Conservation (phyloP, 139 green algal genomes). For the Mesostigma viride region DNA sequence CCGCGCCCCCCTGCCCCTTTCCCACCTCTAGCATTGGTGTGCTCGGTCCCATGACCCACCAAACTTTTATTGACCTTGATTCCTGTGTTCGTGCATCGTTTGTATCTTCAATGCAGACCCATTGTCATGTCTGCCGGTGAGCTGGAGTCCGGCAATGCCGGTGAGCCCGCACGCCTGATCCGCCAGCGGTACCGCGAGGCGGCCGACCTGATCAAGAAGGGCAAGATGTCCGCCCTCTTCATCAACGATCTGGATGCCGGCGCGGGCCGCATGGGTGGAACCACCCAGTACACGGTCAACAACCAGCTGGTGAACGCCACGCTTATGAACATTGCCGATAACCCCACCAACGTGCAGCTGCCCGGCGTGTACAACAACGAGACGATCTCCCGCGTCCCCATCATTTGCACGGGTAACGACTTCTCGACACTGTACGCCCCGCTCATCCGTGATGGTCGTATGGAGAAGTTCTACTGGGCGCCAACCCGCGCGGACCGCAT, state of each 20-base stretch:
- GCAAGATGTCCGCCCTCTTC: conserved; percentile 95
- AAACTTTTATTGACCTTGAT: no score
- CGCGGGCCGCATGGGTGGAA: conserved; percentile 84
- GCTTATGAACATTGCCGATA: conserved; percentile 99
- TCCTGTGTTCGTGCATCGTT: no score
- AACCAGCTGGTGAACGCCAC: conserved; percentile 99
- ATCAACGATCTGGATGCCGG: conserved; percentile 99
- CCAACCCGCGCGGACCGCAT: conserved; percentile 84
- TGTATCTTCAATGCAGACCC: conserved; percentile 42
- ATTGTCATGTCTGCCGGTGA: conserved; percentile 98
- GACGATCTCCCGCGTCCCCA: conserved; percentile 83
- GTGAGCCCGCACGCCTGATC: conserved; percentile 96
- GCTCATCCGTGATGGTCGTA: conserved; percentile 96
- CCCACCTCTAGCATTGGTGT: no score
- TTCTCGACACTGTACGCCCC: conserved; percentile 98
- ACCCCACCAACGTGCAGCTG: conserved; percentile 98
- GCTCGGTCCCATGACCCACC: no score
- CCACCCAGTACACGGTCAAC: conserved; percentile 99
- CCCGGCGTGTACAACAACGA: conserved; percentile 86
- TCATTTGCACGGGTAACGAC: conserved; percentile 97
- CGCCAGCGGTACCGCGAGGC: conserved; percentile 92
- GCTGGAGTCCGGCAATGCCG: conserved; percentile 95
- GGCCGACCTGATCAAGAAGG: conserved; percentile 98
- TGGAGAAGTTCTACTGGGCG: conserved; percentile 99
- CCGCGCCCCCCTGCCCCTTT: no score